Conservation (phyloP, 2,329 filamentous ascomycete genomes). For the Cadophora luteo-olivacea region DNA sequence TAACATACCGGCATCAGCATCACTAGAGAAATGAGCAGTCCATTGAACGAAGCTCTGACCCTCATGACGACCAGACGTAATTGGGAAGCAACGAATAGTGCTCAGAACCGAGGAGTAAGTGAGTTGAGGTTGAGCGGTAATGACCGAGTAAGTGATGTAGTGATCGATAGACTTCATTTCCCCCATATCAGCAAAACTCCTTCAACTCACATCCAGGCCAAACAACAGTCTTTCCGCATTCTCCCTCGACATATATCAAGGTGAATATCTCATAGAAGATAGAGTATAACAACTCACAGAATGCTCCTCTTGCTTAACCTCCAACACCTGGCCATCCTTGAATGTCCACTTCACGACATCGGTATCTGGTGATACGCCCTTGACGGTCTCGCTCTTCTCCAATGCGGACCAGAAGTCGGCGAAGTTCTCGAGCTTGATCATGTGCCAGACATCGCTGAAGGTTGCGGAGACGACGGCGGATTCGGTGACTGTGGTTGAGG, state of each 20-base stretch:
- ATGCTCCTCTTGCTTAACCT: conserved; percentile 80
- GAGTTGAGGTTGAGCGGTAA: conserved; percentile 68
- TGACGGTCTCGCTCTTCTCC: conserved; percentile 66
- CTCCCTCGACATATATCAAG: not conserved
- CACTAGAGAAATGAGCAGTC: conserved; percentile 73
- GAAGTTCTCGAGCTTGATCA: conserved; percentile 76
- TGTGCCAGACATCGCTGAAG: conserved; percentile 73
- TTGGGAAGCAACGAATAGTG: conserved; percentile 68
- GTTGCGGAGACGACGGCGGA: conserved; percentile 72
- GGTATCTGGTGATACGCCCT: conserved; percentile 67
- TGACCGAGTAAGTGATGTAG: conserved; percentile 77
- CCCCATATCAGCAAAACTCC: not conserved
- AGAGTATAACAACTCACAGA: conserved; percentile 55
- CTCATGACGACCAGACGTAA: conserved; percentile 71
- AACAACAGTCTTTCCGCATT: not conserved
- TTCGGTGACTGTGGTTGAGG: conserved; percentile 70
- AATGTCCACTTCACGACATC: conserved; percentile 75
- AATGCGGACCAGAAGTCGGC: conserved; percentile 70
- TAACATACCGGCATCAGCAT: conserved; percentile 70
- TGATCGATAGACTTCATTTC: conserved; percentile 68
- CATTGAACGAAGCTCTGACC: conserved; percentile 72
- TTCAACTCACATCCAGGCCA: not conserved
- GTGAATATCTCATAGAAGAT: not conserved
- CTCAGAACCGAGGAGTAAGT: conserved; percentile 70
- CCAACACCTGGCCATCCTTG: conserved; percentile 70